Evolutionary conservation across 1,284 basidiomycete genomes (phyloP).

Genomic region (Cryptococcus deneoformans): DNA sequence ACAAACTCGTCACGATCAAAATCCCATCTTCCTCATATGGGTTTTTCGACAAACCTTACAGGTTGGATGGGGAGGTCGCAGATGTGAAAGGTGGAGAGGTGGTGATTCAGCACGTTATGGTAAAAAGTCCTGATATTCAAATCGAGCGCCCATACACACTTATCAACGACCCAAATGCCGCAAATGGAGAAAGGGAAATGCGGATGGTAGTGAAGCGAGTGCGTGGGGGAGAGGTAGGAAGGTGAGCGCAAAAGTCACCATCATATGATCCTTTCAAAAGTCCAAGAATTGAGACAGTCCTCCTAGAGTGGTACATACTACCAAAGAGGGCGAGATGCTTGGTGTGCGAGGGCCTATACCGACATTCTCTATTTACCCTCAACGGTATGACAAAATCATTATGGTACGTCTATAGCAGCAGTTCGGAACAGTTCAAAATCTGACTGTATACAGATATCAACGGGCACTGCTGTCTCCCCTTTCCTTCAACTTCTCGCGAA

Average conservation of each 20-base stretch:
- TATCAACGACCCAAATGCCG: conserved; percentile 31
- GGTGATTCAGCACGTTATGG: conserved; percentile 45
- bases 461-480: conserved; percentile 47
- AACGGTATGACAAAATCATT: conserved; percentile 36
- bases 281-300: too few relatives aligned
- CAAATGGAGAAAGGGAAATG: conserved; percentile 27
- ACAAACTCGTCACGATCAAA: conserved; percentile 30
- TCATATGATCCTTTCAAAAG: too few relatives aligned
- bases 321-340: conserved; percentile 31
- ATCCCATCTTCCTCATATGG: conserved; percentile 10
- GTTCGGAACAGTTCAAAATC: neutral
- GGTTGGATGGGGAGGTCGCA: conserved; percentile 10
- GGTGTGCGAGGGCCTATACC: conserved; percentile 46
- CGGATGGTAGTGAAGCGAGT: conserved; percentile 46
- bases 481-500: conserved; percentile 48
- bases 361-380: conserved; percentile 35
- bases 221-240: conserved; percentile 46
- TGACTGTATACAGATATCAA: conserved; percentile 34
- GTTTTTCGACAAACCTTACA: conserved; percentile 10
- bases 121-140: conserved; percentile 44
- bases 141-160: conserved; percentile 49
- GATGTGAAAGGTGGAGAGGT: conserved; percentile 17
- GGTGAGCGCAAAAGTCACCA: conserved; percentile 25
- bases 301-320: conserved; percentile 36
- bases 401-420: conserved; percentile 29